phyloP scores from a whole-genome alignment of 164 flowering plant genomes.

The Euptelea pleiosperma region DNA sequence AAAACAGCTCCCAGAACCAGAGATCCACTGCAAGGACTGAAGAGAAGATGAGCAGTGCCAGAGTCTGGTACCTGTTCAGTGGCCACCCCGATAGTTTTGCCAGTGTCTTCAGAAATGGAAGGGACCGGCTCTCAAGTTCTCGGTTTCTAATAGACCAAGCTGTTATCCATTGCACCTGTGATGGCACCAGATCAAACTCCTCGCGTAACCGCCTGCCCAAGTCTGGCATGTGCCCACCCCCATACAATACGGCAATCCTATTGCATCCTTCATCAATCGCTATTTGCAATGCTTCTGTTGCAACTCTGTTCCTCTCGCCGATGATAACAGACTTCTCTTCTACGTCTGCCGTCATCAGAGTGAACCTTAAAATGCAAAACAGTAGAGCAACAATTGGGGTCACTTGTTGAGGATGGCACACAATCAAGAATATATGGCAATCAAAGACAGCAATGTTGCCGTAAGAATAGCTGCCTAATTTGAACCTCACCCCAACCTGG shows the following conservation, averaged over 20 bases:
- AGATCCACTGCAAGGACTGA: conserved; percentile 75
- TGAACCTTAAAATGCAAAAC: conserved; percentile 54
- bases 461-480: too few species aligned
- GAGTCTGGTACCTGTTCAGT: conserved; percentile 71
- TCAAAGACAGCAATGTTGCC: too few species aligned
- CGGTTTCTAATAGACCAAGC: conserved; percentile 78
- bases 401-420: too few species aligned
- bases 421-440: too few species aligned
- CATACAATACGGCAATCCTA: conserved; percentile 75
- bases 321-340: conserved; percentile 76
- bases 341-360: conserved; percentile 53
- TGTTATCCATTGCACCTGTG: conserved; percentile 65
- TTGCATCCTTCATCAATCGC: conserved; percentile 63
- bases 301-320: conserved; percentile 83
- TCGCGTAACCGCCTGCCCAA: conserved; percentile 75
- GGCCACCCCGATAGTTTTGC: conserved; percentile 80
- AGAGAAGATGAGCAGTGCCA: conserved; percentile 69
- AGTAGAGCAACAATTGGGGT: too few species aligned
- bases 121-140: conserved; percentile 37
- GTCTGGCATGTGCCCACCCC: conserved; percentile 97
- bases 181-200: conserved; percentile 67
- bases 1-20: conserved; percentile 86
- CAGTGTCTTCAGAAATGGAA: conserved; percentile 57
- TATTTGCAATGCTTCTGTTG: conserved; percentile 50
- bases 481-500: too few species aligned